A percentile compares a stretch with the other conserved stretches of the same genome.
These are phyloP conservation scores for Cytidiella melzeri DNA, from an alignment of 768 basidiomycete species.

Conservation along the genomic window DNA sequence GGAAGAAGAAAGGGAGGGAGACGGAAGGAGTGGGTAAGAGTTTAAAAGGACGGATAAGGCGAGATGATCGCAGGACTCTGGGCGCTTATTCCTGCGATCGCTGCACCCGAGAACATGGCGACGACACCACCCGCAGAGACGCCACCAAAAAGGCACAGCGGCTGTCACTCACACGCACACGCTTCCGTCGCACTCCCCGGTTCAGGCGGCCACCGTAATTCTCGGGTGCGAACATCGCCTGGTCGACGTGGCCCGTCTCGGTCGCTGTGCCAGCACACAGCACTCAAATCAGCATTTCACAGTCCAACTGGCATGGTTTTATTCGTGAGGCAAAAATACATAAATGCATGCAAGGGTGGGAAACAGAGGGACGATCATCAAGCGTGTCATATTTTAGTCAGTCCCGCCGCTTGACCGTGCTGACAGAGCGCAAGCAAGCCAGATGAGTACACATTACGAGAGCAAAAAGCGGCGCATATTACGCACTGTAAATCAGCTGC, in stretches of 20 bases:
- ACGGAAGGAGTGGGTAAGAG: background rate
- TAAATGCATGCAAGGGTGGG: constrained; percentile 24
- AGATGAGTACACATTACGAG: background rate
- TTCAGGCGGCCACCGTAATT: too few species aligned
- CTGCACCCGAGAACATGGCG: background rate
- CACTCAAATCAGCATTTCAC: too few species aligned
- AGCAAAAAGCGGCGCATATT: constrained; percentile 8
- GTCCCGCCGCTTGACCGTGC: constrained; percentile 40
- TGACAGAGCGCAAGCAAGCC: constrained; percentile 14
- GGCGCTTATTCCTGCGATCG: background rate
- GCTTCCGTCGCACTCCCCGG: too few species aligned
- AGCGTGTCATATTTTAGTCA: constrained; percentile 27
- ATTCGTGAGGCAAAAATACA: constrained; percentile 31
- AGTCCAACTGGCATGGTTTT: constrained; percentile 21
- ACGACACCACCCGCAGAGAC: too few species aligned
- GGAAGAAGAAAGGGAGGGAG: background rate
- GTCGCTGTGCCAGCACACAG: too few species aligned
- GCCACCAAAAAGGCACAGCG: too few species aligned
- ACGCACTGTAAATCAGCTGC: constrained; percentile 95
- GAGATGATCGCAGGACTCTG: constrained; percentile 9
- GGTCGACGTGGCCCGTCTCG: too few species aligned
- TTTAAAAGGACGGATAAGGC: background rate
- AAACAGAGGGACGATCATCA: constrained; percentile 18
- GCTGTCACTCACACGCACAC: too few species aligned
- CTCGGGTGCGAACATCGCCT: too few species aligned